Base-by-base conservation (phyloP, 2,329 filamentous ascomycete genomes). In the Simplicillium sp. region DNA sequence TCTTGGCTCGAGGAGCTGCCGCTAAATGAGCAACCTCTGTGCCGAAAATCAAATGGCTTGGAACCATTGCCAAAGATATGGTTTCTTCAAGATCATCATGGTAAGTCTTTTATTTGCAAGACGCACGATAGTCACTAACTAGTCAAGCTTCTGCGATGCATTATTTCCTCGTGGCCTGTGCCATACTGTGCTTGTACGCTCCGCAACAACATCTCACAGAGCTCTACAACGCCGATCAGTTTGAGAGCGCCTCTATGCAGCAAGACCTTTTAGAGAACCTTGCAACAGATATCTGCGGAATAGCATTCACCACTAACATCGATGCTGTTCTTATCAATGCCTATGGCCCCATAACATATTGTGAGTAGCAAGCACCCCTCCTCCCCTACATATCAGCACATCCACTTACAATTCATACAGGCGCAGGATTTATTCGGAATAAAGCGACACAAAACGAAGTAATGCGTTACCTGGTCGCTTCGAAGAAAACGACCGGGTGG, bases 321-420 rank as follows among this genome's bases (percentile, higher is more conserved):
- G 53, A 62, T 0, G 49, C 67, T 0, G 66, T 70, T 2, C 51
- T 68, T 5, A 64, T 72, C 4, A 71, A 72, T 43, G 56, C 65
- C 3, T 71, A 71, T 46, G 68, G 68, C 0, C 67, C 68, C 12
- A 67, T 71, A 20, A 55, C 62, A 2, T 70, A 63, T 39, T 69
- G 68, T 68, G 48, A 51, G 61, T 9, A 25, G 6, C 20, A 9
- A 5, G 9, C 9, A 25, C 20, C 20, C 20, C 20, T 25, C 20
- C 5, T 25, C 5, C 5, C 9, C 20, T 25, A 9, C 9, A 9
- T 25, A 25, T 25, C 20, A 25, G 6, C 20, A 25, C 20, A 25
- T 25, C 20, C 54, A 9, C 34, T 17, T 6, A 36, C 4, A 11
- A 11, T 6, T 1, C 2, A 13, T 12, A 36, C 15, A 55, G 62